Base-by-base conservation (phyloP, 768 basidiomycete species). In the button mushroom (Agaricus bisporus) region DNA sequence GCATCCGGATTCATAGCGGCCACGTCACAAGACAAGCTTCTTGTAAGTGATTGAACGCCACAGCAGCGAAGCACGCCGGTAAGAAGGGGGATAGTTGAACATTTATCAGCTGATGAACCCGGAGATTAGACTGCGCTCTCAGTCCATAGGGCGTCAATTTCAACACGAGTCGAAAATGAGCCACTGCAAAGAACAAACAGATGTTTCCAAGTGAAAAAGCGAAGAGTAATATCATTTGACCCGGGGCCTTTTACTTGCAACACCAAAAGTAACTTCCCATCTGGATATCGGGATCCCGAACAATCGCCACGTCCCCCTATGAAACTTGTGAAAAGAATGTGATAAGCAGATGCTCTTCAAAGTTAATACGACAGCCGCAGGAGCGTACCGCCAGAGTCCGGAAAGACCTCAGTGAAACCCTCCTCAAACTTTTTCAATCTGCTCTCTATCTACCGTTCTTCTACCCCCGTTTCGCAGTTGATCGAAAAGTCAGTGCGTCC, bases 21-120 rank as follows among this genome's bases (percentile, higher is more conserved):
- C 53, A 54, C 52, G 53, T 54, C 53, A 48, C 53, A 22, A 35
- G 18, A 37, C 29, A 17, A 48, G 41, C 46, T 47, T 45, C 52
- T 41, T 25, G 36, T 22, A 12, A 48, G 38, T 20, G 20, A 20
- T 29, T 48, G 20, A 35, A 41, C 52, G 52, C 52, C 52, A 48
- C 47, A 48, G 53, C 37, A 41, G 32, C 20, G 53, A 48, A 42
- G 47, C 41, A 48, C 11, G 22, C 28, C 45, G 47, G 47, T 48
- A 54, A 48, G 47, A 54, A 45, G 51, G 22, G 7, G 46, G 15
- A 20, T 25, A 42, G 15, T 39, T 39, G 38, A 39, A 43, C 38
- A 42, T 12, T 42, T 39, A 48, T 36, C 53, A 43, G 28, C 14
- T 37, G 22, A 38, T 42, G 39, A 43, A n/a, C 15, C 37, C 36